phyloP scores from a whole-genome alignment of 2,329 filamentous ascomycete species.

The Boeremia exigua region DNA sequence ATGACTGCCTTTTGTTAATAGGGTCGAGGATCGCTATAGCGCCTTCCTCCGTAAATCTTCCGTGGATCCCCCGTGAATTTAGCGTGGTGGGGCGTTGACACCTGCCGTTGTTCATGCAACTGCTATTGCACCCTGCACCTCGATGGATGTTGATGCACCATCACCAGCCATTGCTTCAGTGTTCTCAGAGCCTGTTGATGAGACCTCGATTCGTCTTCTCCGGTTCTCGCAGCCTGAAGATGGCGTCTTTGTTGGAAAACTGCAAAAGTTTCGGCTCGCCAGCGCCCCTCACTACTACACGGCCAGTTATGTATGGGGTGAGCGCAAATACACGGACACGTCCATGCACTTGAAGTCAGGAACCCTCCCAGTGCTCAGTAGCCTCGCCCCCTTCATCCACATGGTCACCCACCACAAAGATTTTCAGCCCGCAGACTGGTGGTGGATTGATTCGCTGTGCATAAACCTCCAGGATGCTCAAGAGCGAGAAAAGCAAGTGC shows the following conservation, averaged over 20 bases:
- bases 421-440: conserved; percentile 34
- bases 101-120: background rate
- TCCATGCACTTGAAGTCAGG: conserved; percentile 21
- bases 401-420: conserved; percentile 30
- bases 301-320: conserved; percentile 40
- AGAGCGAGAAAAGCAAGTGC: conserved; percentile 38
- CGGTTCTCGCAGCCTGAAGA: conserved; percentile 20
- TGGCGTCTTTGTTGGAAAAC: conserved; percentile 23
- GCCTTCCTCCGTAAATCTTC: background rate
- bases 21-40: background rate
- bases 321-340: conserved; percentile 16
- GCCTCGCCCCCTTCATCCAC: conserved; percentile 30
- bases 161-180: background rate
- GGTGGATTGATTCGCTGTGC: conserved; percentile 43
- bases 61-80: background rate
- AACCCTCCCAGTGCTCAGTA: conserved; percentile 26
- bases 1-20: background rate
- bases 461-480: conserved; percentile 36
- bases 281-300: conserved; percentile 37
- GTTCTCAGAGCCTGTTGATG: conserved; percentile 20
- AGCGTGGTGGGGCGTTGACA: conserved; percentile 3
- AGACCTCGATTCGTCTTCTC: conserved; percentile 33
- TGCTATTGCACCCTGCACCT: conserved; percentile 8
- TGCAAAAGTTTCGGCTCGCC: conserved; percentile 32
- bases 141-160: conserved; percentile 7